These are phyloP conservation scores for Zygotorulaspora danielsina DNA, from an alignment of 805 yeast species.

Conservation along the genomic window DNA sequence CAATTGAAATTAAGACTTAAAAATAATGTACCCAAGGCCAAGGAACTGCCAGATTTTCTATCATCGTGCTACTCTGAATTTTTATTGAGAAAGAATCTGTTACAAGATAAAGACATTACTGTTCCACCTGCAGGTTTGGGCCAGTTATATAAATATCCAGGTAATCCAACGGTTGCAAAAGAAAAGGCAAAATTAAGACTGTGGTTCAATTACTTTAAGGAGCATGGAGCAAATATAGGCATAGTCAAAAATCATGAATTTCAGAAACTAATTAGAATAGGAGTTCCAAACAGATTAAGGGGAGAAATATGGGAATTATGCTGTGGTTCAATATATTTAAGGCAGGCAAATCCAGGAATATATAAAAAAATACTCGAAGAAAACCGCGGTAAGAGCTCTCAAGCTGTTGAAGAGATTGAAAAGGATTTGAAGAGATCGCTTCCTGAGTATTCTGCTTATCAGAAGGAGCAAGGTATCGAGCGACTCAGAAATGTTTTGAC, in stretches of 20 bases:
- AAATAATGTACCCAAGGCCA: constrained; percentile 58
- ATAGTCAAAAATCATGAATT: constrained; percentile 70
- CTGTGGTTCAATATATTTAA: constrained; percentile 75
- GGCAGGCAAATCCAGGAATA: constrained; percentile 58
- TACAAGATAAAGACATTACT: constrained; percentile 37
- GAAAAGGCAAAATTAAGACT: constrained; percentile 83
- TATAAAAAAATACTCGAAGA: constrained; percentile 57
- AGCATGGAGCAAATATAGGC: constrained; percentile 80
- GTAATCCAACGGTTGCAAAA: constrained; percentile 68
- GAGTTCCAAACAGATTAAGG: constrained; percentile 87
- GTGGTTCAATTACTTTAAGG: constrained; percentile 88
- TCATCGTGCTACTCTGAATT: constrained; percentile 83
- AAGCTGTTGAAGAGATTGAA: constrained; percentile 94
- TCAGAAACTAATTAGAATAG: constrained; percentile 79
- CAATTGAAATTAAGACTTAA: constrained; percentile 57
- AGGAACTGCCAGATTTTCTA: constrained; percentile 59
- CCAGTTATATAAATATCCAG: constrained; percentile 78
- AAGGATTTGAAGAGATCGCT: constrained; percentile 90
- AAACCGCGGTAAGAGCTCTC: constrained; percentile 59
- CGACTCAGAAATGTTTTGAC: constrained; percentile 82
- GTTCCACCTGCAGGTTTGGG: constrained; percentile 88
- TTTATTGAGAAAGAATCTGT: constrained; percentile 49
- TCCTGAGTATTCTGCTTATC: constrained; percentile 96
- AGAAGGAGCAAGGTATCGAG: constrained; percentile 75
- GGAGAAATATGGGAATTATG: constrained; percentile 96